Percentiles rank a stretch among this genome's conserved stretches.
phyloP scores from a whole-genome alignment of 495 filamentous ascomycete species.

The Hyaloscypha bicolor region DNA sequence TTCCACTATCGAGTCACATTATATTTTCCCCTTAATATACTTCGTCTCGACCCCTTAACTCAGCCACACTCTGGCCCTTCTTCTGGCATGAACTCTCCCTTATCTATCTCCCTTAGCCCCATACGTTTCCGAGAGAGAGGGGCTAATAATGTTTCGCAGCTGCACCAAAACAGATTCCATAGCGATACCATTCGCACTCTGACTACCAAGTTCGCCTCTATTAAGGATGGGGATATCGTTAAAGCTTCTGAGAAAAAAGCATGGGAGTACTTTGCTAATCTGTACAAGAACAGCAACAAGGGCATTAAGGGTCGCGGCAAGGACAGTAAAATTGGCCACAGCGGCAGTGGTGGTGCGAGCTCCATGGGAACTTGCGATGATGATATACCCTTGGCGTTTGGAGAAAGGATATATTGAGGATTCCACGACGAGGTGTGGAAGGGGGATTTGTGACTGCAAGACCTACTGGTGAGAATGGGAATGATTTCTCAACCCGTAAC shows the following conservation, averaged over 20 bases:
- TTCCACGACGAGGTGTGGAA: not conserved
- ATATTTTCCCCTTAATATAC: constrained; percentile 4
- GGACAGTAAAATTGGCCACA: constrained; percentile 60
- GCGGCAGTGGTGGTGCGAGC: constrained; percentile 32
- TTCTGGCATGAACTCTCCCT: constrained; percentile 4
- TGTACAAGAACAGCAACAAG: constrained; percentile 95
- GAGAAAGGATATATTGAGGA: constrained; percentile 45
- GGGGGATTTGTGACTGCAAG: not conserved
- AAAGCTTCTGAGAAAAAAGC: constrained; percentile 71
- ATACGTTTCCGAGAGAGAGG: not conserved
- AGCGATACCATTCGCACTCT: constrained; percentile 68
- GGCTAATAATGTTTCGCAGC: constrained; percentile 42
- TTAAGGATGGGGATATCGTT: constrained; percentile 63
- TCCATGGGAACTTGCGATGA: constrained; percentile 45
- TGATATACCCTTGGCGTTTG: constrained; percentile 41
- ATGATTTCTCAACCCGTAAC: too few species aligned
- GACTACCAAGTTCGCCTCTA: constrained; percentile 70
- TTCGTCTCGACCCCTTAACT: constrained; percentile 13
- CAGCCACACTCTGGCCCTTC: constrained; percentile 9
- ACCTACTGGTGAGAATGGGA: too few species aligned
- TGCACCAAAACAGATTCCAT: constrained; percentile 94
- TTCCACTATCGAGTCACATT: constrained; percentile 8
- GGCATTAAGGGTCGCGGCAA: constrained; percentile 93
- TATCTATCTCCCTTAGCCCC: not conserved
- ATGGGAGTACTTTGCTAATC: constrained; percentile 80